A percentile compares a stretch with the other conserved stretches of the same genome.
Evolutionary conservation across 495 filamentous ascomycete genomes (phyloP).

Genomic region (Hamigera avellanea): DNA sequence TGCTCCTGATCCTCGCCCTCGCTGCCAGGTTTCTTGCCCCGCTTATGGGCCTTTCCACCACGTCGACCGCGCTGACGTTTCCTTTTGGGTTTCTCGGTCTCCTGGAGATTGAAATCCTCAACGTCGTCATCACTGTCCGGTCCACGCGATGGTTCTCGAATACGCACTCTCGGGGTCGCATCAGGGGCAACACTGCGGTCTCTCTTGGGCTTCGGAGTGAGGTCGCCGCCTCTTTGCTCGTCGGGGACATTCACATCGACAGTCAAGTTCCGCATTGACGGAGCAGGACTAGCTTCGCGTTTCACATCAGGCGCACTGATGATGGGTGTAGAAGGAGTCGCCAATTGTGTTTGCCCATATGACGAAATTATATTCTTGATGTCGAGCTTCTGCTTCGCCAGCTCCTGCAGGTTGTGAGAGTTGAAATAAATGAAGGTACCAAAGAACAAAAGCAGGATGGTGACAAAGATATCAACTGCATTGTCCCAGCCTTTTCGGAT

Average conservation of each 20-base stretch:
- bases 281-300: slow-evolving; percentile 12
- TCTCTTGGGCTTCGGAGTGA: slow-evolving; percentile 16
- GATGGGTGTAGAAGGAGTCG: slow-evolving; percentile 32
- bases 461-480: slow-evolving; percentile 38
- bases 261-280: slow-evolving; percentile 18
- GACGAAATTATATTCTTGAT: slow-evolving; percentile 39
- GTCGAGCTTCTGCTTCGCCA: slow-evolving; percentile 40
- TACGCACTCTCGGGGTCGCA: slow-evolving; percentile 24
- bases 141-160: slow-evolving; percentile 31
- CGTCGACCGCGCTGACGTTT: slow-evolving; percentile 71
- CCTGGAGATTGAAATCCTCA: slow-evolving; percentile 21
- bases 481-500: slow-evolving; percentile 44
- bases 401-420: slow-evolving; percentile 33
- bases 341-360: slow-evolving; percentile 29
- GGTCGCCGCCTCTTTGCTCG: slow-evolving; percentile 10
- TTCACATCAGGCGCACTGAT: slow-evolving; percentile 17
- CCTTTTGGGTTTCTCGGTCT: slow-evolving; percentile 55
- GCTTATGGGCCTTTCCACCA: slow-evolving; percentile 66
- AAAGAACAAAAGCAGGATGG: slow-evolving; percentile 31
- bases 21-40: slow-evolving; percentile 37
- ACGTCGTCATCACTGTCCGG: slow-evolving; percentile 27
- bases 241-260: slow-evolving; percentile 22
- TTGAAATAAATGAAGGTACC: slow-evolving; percentile 40
- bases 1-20: slow-evolving; percentile 32
- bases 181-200: slow-evolving; percentile 10